Evolutionary conservation across 257 asterid genomes (phyloP), one percentile per base, ranked within the genome.

Genomic region (Petunia axillaris): DNA sequence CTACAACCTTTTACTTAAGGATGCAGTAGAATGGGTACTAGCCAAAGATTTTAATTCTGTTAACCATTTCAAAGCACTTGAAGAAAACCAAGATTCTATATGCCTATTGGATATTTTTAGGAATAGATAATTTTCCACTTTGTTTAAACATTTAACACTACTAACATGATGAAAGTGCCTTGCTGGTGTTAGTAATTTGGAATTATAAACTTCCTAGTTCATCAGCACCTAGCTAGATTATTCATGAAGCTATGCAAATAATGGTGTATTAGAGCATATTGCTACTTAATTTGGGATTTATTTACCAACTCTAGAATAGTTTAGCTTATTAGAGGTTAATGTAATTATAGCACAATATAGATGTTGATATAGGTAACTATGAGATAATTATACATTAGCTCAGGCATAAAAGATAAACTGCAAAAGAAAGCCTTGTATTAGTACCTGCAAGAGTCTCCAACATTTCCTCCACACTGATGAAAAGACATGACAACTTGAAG

Each of bases 401-500:
- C n/a, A 16, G 11, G 35, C 67, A 62, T 62, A 46, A 62, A 37
- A 64, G 16, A 37, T 64, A 64, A 64, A 38, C 43, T 9, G 40
- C 35, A 13, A 5, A 0, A 8, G 62, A 62, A 46, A 54, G 16
- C 16, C 10, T 4, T 43, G 8, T 1, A 8, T 46, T 9, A 4
- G 39, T 87, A 93, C 99, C 89, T 91, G 97, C 97, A 95, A 71
- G 97, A 90, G 79, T 95, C 99, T 62, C 98, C 99, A 64, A 93
- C 97, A 68, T 93, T 93, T 84, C 95, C 98, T 54, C 99, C 99
- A 82, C 99, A 95, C 77, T 93, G 97, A 86, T 95, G 98, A 82
- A 95, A 93, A 53, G 98, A 93, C 99, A 95, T 95, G 79, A 92
- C 98, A 55, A 83, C 91, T 84, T 93, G 98, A 78, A 95, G 92